These are phyloP conservation scores for Vicia villosa DNA, from an alignment of 306 rosid species.

Conservation along the genomic window DNA sequence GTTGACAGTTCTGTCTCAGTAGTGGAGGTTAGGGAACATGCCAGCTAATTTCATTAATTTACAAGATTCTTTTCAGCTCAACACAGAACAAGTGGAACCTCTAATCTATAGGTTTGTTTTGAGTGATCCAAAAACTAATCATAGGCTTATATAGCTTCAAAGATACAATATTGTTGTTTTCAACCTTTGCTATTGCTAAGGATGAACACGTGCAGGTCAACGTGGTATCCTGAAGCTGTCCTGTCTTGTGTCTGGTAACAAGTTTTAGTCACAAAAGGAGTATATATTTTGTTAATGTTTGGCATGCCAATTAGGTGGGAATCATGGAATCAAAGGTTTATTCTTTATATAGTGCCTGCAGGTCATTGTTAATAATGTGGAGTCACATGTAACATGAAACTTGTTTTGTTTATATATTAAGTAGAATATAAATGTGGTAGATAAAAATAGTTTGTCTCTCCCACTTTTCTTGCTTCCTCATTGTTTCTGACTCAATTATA, in stretches of 20 bases:
- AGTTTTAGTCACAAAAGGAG: not conserved
- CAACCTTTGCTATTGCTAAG: not conserved
- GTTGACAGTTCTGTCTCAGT: constrained; percentile 31
- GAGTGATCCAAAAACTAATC: constrained; percentile 15
- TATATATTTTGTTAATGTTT: constrained; percentile 25
- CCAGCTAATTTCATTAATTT: constrained; percentile 43
- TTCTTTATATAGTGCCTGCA: constrained; percentile 12
- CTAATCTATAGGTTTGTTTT: constrained; percentile 29
- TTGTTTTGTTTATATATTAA: not conserved
- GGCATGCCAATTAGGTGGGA: not conserved
- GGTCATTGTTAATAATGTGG: constrained; percentile 10
- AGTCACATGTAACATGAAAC: constrained; percentile 31
- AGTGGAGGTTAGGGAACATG: constrained; percentile 57
- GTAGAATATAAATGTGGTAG: not conserved
- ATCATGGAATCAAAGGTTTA: constrained; percentile 28
- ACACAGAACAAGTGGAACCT: constrained; percentile 40
- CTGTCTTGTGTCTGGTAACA: constrained; percentile 32
- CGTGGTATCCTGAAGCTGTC: constrained; percentile 37
- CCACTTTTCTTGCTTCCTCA: not conserved
- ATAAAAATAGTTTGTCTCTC: not conserved
- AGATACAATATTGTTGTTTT: constrained; percentile 13
- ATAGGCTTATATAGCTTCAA: constrained; percentile 14
- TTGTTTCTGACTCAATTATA: constrained; percentile 12
- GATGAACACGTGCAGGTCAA: constrained; percentile 48
- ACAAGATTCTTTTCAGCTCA: constrained; percentile 52